phyloP scores from a whole-genome alignment of 371 early-diverging fungal species.

The Apophysomyces elegans region DNA sequence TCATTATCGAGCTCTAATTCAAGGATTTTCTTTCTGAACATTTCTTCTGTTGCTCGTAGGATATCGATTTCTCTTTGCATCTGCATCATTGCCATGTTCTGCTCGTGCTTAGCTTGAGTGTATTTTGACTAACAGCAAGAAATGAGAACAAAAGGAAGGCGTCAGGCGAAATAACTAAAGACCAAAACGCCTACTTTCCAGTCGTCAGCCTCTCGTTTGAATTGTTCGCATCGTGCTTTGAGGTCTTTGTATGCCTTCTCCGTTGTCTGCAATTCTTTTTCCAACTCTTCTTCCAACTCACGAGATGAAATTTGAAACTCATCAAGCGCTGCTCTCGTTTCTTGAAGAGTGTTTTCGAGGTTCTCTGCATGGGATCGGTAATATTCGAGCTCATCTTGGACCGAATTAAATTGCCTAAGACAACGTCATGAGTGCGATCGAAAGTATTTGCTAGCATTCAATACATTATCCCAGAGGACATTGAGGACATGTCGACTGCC shows the following conservation, averaged over 20 bases:
- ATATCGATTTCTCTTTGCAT: constrained; percentile 80
- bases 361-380: constrained; percentile 55
- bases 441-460: neutral
- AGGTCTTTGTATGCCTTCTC: constrained; percentile 66
- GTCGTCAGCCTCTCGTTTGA: constrained; percentile 66
- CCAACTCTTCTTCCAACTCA: constrained; percentile 68
- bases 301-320: constrained; percentile 67
- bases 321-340: constrained; percentile 62
- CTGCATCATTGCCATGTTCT: constrained; percentile 65
- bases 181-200: constrained; percentile 64
- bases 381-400: constrained; percentile 63
- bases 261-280: constrained; percentile 63
- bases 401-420: constrained; percentile 49
- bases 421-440: neutral
- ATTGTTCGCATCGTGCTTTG: constrained; percentile 59
- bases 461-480: constrained; percentile 27
- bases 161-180: constrained; percentile 4
- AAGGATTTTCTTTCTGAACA: constrained; percentile 72
- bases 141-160: neutral
- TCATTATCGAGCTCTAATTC: constrained; percentile 83
- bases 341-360: constrained; percentile 54
- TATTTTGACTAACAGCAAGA: constrained; percentile 38
- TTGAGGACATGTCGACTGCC: constrained; percentile 17
- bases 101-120: constrained; percentile 58
- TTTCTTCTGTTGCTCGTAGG: constrained; percentile 71